Evolutionary conservation across 2,329 filamentous ascomycete species (phyloP), one percentile per base, ranked within the genome.

Genomic region (Aspergillus fumigatiaffinis): DNA sequence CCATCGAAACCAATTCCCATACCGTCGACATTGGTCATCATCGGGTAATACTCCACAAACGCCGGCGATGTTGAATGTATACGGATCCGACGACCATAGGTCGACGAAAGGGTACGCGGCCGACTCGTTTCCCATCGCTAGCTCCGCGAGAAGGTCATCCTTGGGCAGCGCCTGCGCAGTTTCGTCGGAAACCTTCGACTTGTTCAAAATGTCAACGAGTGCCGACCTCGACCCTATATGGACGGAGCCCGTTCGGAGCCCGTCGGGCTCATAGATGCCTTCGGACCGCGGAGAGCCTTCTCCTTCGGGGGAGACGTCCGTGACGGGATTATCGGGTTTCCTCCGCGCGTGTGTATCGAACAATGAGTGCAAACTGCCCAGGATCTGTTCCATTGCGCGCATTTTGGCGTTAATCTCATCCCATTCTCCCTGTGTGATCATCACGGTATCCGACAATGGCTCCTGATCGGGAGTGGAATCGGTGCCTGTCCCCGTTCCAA

Each of bases 81-180:
- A 82, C 3, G 80, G 82, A 61, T 85, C 82, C 2, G 82, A 83
- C n/a, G 83, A 83, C 82, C 83, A 86, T 9, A 86, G 73, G 64
- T 85, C 83, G 21, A 85, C 82, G 60, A 86, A 86, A 2, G 83
- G 83, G 62, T 85, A 86, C 21, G 82, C 84, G 2, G 81, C 81
- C 42, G 80, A 82, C 62, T 85, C 82, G 62, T 85, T 85, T 62
- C 84, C 83, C 57, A 86, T 68, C 1, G 82, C 83, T 57, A 86
- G 80, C 52, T 85, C 79, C 0, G 82, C 82, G 14, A 86, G 72
- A 60, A 86, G 80, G 63, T 82, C 83, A 67, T 83, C 83, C 64
- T 82, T 81, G 21, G 84, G 73, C 10, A 84, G 71, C 61, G 82
- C 81, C 64, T 82, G 78, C 52, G 73, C 73, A 21, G 67, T 68